Evolutionary conservation across 1,284 basidiomycete species (phyloP).

Genomic region (Sporisorium iseilematis-ciliati): DNA sequence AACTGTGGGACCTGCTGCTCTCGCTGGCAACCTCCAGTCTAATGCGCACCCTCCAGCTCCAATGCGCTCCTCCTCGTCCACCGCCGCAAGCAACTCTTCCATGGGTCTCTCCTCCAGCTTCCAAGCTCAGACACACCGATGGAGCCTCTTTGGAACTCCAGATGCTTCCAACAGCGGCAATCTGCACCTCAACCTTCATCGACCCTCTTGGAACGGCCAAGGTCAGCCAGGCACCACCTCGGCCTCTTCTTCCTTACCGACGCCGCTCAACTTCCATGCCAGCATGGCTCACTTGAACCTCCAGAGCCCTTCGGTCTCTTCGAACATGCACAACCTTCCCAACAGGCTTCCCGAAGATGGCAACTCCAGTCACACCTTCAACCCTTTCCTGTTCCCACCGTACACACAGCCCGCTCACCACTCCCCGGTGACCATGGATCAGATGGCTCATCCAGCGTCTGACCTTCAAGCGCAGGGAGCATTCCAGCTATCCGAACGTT

Average conservation of each 20-base stretch:
- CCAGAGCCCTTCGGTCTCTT: slow-evolving; percentile 38
- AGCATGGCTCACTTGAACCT: slow-evolving; percentile 58
- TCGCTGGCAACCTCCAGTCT: slow-evolving; percentile 22
- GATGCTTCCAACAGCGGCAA: slow-evolving; percentile 23
- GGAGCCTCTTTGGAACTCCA: slow-evolving; percentile 42
- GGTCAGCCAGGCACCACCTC: slow-evolving; percentile 21
- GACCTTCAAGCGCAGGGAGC: neutral
- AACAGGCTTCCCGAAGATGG: slow-evolving; percentile 18
- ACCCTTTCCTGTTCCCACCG: slow-evolving; percentile 50
- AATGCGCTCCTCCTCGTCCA: slow-evolving; percentile 15
- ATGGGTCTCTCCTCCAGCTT: slow-evolving; percentile 41
- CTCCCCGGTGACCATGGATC: slow-evolving; percentile 6
- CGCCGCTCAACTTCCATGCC: slow-evolving; percentile 41
- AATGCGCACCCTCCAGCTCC: slow-evolving; percentile 9
- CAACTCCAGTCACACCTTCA: slow-evolving; percentile 32
- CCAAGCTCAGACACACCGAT: slow-evolving; percentile 41
- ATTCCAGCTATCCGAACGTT: slow-evolving; percentile 1
- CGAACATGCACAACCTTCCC: slow-evolving; percentile 5
- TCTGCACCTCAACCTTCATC: slow-evolving; percentile 39
- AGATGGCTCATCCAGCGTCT: neutral
- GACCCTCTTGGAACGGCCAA: slow-evolving; percentile 18
- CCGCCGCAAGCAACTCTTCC: slow-evolving; percentile 7
- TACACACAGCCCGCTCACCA: slow-evolving; percentile 33
- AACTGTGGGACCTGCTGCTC: slow-evolving; percentile 54
- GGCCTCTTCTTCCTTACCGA: slow-evolving; percentile 41